Conservation (phyloP, 192 early-diverging fungal genomes). For the Entomortierella beljakovae region DNA sequence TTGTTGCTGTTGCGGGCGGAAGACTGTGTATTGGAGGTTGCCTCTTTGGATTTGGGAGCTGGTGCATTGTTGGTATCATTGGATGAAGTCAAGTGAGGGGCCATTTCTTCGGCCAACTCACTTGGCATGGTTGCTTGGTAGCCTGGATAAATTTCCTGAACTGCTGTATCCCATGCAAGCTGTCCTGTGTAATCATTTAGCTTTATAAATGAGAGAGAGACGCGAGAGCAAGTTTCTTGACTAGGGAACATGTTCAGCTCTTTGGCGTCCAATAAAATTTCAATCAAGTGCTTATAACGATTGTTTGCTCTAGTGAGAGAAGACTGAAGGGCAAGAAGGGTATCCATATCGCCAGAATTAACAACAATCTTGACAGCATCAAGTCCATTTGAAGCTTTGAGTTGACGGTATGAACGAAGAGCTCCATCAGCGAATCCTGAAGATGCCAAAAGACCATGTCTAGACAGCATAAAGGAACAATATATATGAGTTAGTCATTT, state of each 20-base stretch:
- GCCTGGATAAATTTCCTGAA: conserved; percentile 52
- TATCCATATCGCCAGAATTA: conserved; percentile 26
- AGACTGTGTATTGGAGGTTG: conserved; percentile 14
- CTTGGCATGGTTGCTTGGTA: conserved; percentile 14
- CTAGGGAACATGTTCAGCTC: conserved; percentile 51
- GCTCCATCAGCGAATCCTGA: conserved; percentile 51
- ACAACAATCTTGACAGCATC: conserved; percentile 32
- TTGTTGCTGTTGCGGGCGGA: conserved; percentile 9
- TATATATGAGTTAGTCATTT: too few relatives aligned
- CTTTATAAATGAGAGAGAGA: conserved; percentile 39
- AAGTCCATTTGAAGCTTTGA: conserved; percentile 36
- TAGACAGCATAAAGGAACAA: conserved; percentile 2
- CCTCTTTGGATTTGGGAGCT: neutral
- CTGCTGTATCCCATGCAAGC: conserved; percentile 53
- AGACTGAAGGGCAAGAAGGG: conserved; percentile 28
- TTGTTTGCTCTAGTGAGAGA: conserved; percentile 16
- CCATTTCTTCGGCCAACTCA: conserved; percentile 6
- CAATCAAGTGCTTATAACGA: conserved; percentile 50
- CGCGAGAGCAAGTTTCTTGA: conserved; percentile 34
- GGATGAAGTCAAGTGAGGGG: neutral
- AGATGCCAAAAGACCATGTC: conserved; percentile 34
- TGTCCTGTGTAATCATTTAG: conserved; percentile 46
- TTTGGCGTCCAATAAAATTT: conserved; percentile 48
- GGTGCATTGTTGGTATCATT: neutral
- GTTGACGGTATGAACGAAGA: conserved; percentile 37